Base-by-base conservation (phyloP, 2,329 filamentous ascomycete species). In the Trichothecium sympodiale region DNA sequence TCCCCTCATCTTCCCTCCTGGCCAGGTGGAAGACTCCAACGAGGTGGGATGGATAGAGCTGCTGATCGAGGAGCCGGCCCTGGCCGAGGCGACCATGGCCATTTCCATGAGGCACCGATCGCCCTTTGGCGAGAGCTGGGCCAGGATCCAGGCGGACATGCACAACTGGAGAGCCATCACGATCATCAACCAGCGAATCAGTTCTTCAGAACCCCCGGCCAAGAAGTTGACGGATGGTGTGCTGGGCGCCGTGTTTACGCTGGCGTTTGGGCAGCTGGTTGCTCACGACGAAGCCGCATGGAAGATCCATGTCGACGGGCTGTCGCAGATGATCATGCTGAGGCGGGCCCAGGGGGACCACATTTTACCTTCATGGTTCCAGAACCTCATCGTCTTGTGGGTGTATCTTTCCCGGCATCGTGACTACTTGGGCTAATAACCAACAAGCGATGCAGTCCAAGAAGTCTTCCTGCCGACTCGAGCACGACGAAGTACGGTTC, bases 1-100 rank as follows among this genome's bases (percentile, higher is more conserved):
- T 5, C 38, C 43, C 7, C 18, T 45, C 5, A 35, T 45, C n/a
- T 45, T 45, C 18, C 43, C 43, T 2, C 17, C 36, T 7, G 40
- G 29, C 4, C 20, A 25, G 20, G 10, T 25, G 6, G 20, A 10
- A 10, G 10, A 32, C 20, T 3, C 26, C 7, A 31, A 34, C 13
- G 31, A 37, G 9, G 16, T 16, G 15, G 18, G n/a, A 10, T 40
- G 38, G 38, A n/a, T 40, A 13, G 27, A 33, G 9, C 17, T 38
- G 4, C 29, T 36, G 9, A 15, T 26, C 17, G 33, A 33, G 4
- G 39, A 41, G 15, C 29, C 39, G 4, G 36, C 30, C 13, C 29
- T 41, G 18, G 9, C 36, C 12, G 39, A 41, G n/a, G 36, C 39
- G 17, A 35, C 39, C 7, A 30, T 36, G 31, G 36, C 36, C 0